phyloP scores from a whole-genome alignment of 1,284 basidiomycete species.

The Melampsora larici-populina region DNA sequence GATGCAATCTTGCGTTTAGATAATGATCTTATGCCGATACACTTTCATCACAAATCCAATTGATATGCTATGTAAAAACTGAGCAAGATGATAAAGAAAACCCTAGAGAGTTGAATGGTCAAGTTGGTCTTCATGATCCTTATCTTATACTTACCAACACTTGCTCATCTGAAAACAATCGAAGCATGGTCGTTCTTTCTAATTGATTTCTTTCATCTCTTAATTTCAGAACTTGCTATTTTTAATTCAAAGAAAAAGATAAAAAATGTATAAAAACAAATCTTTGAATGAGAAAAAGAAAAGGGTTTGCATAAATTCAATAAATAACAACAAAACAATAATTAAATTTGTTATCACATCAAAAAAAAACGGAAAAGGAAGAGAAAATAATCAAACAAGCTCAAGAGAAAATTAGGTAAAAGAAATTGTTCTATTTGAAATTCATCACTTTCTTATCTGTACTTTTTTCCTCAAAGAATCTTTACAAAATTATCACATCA shows the following conservation, averaged over 20 bases:
- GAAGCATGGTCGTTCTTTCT: too few relatives aligned
- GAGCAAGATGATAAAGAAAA: too few relatives aligned
- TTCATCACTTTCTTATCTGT: not conserved
- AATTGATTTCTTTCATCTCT: not conserved
- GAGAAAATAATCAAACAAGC: not conserved
- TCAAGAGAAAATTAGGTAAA: not conserved
- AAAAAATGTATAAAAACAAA: not conserved
- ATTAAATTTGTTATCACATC: not conserved
- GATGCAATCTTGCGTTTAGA: too few relatives aligned
- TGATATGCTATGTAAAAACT: too few relatives aligned
- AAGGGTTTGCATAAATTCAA: not conserved
- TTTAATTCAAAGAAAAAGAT: not conserved
- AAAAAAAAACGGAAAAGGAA: not conserved
- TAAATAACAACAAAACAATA: slow-evolving; percentile 3
- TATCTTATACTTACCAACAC: too few relatives aligned
- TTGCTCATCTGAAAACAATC: too few relatives aligned
- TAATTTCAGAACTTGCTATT: not conserved
- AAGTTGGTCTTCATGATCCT: too few relatives aligned
- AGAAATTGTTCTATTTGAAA: not conserved
- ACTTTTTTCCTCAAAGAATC: not conserved
- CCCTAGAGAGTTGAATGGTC: too few relatives aligned
- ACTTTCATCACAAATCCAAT: too few relatives aligned
- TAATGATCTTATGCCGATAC: too few relatives aligned
- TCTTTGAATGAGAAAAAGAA: not conserved
- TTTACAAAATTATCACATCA: not conserved